Evolutionary conservation across 768 basidiomycete species (phyloP).

Genomic region (Xerocomus brunneocitrinus): DNA sequence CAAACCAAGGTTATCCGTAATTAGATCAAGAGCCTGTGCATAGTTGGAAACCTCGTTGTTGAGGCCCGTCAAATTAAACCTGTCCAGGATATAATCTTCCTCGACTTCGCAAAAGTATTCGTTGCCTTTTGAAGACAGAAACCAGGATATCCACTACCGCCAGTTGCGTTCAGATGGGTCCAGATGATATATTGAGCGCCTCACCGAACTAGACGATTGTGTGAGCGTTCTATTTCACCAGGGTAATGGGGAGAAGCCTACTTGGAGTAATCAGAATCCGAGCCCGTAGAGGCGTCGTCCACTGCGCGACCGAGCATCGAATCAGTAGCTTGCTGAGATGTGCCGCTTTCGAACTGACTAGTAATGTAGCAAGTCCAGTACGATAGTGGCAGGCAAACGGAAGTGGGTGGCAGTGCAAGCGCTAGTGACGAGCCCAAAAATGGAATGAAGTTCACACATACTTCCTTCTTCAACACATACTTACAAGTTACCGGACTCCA

Average conservation of each 20-base stretch:
- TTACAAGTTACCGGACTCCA: background rate
- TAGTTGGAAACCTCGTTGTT: conserved; percentile 97
- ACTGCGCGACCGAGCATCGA: conserved; percentile 46
- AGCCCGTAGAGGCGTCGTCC: conserved; percentile 87
- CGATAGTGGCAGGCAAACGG: background rate
- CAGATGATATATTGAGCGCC: conserved; percentile 13
- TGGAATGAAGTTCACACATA: conserved; percentile 10
- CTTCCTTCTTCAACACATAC: too few species aligned
- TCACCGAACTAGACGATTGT: conserved; percentile 24
- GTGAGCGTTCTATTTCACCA: conserved; percentile 11
- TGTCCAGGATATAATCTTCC: conserved; percentile 97
- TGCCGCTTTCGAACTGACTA: conserved; percentile 22
- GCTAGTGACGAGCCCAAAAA: background rate
- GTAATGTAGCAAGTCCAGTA: conserved; percentile 6
- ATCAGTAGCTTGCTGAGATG: conserved; percentile 18
- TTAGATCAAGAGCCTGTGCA: conserved; percentile 87
- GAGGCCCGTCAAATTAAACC: conserved; percentile 96
- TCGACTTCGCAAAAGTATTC: conserved; percentile 99
- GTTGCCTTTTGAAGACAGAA: conserved; percentile 94
- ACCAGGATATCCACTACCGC: conserved; percentile 94
- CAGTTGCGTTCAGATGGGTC: conserved; percentile 11
- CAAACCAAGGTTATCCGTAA: conserved; percentile 91
- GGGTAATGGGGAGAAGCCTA: conserved; percentile 35
- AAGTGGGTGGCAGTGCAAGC: conserved; percentile 19
- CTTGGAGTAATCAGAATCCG: conserved; percentile 96